Percentiles rank a stretch among this genome's conserved stretches.
Evolutionary conservation across 805 yeast genomes (phyloP).

Genomic region (Candida dendrica): DNA sequence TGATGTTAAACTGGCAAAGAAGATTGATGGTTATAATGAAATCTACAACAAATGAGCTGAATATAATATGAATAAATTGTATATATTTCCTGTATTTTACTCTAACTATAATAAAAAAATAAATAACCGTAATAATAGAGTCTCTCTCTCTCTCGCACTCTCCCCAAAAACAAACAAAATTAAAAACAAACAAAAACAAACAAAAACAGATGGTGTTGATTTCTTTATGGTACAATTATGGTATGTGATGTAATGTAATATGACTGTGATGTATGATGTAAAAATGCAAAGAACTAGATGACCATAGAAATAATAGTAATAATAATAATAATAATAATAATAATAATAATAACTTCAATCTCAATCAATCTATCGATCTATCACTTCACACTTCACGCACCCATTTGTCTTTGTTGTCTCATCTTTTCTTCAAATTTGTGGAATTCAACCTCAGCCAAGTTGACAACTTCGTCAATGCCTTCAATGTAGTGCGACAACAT

Average conservation of each 20-base stretch:
- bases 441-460: slow-evolving; percentile 22
- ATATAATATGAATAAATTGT: not conserved
- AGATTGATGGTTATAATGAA: slow-evolving; percentile 30
- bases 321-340: not conserved
- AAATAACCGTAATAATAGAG: not conserved
- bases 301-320: not conserved
- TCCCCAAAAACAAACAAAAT: too few species aligned
- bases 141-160: not conserved
- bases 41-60: slow-evolving; percentile 1
- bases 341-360: not conserved
- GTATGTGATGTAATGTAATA: too few species aligned
- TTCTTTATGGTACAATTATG: too few species aligned
- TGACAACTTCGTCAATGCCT: slow-evolving; percentile 76
- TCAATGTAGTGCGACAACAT: slow-evolving; percentile 96
- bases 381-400: slow-evolving; percentile 3
- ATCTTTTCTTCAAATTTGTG: slow-evolving; percentile 21
- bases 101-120: too few species aligned
- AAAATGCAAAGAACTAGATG: not conserved
- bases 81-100: too few species aligned
- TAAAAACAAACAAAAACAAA: too few species aligned
- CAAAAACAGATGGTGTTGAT: too few species aligned
- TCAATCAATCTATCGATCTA: not conserved
- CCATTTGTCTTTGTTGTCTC: slow-evolving; percentile 12
- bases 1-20: slow-evolving; percentile 52
- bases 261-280: not conserved